Evolutionary conservation across 495 filamentous ascomycete genomes (phyloP).

Genomic region (Lichenothelia convexa): DNA sequence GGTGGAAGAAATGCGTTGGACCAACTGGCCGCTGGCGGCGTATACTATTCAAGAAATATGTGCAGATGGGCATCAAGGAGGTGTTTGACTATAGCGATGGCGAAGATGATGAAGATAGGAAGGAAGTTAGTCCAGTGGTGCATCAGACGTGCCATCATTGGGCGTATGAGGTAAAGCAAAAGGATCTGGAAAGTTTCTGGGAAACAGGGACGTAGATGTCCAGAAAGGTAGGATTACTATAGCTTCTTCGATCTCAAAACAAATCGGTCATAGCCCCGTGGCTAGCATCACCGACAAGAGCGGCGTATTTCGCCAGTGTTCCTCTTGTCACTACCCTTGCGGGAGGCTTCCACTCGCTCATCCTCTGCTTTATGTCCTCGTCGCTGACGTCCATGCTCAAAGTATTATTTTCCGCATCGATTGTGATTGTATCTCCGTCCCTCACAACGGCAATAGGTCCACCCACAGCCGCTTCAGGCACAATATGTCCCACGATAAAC

Average conservation of each 20-base stretch:
- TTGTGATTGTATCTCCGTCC: slow-evolving; percentile 73
- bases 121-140: slow-evolving; percentile 31
- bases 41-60: slow-evolving; percentile 28
- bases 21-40: slow-evolving; percentile 28
- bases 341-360: slow-evolving; percentile 56
- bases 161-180: slow-evolving; percentile 29
- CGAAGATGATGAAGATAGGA: slow-evolving; percentile 18
- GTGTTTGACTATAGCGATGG: slow-evolving; percentile 31
- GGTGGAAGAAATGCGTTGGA: slow-evolving; percentile 31
- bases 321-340: slow-evolving; percentile 62
- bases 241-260: slow-evolving; percentile 18
- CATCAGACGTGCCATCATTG: slow-evolving; percentile 34
- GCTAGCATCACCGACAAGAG: slow-evolving; percentile 53
- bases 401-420: slow-evolving; percentile 64
- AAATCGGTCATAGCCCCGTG: slow-evolving; percentile 36
- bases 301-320: slow-evolving; percentile 77
- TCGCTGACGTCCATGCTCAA: slow-evolving; percentile 58
- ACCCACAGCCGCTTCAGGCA: slow-evolving; percentile 72
- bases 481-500: slow-evolving; percentile 91
- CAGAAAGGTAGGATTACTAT: no score
- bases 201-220: background rate
- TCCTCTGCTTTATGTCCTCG: slow-evolving; percentile 50
- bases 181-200: slow-evolving; percentile 28
- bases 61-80: slow-evolving; percentile 22
- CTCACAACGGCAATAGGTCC: slow-evolving; percentile 66